These are phyloP conservation scores for Colletotrichum destructivum DNA, from an alignment of 2,329 filamentous ascomycete species.

Conservation along the genomic window DNA sequence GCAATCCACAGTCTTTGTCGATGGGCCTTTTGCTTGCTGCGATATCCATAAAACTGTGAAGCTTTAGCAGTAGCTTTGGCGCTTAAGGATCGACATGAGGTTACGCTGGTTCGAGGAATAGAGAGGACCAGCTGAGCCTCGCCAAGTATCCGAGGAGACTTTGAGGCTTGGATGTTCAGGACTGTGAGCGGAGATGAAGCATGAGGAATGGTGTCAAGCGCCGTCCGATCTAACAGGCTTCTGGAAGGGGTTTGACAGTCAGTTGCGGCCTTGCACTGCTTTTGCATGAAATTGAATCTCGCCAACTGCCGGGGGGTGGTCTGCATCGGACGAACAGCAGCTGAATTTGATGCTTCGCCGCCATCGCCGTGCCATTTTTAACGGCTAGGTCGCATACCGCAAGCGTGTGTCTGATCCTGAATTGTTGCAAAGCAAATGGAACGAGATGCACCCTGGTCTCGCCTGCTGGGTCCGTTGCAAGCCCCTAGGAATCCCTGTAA, in stretches of 20 bases:
- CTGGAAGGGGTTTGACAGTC: conserved; percentile 25
- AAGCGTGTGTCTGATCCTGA: not conserved
- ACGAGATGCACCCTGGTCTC: conserved; percentile 25
- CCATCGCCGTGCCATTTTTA: not conserved
- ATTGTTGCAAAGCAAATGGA: not conserved
- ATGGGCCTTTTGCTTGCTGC: conserved; percentile 5
- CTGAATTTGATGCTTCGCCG: not conserved
- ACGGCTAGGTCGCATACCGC: not conserved
- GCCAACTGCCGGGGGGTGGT: conserved; percentile 26
- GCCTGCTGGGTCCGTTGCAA: conserved; percentile 13
- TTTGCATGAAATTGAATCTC: conserved; percentile 36
- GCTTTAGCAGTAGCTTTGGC: not conserved
- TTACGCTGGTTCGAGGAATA: conserved; percentile 9
- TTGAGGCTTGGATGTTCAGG: conserved; percentile 30
- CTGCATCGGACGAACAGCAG: conserved; percentile 33
- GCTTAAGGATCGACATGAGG: conserved; percentile 35
- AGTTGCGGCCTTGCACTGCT: conserved; percentile 9
- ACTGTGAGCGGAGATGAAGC: conserved; percentile 23
- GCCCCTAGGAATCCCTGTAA: conserved; percentile 3
- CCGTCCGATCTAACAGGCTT: conserved; percentile 27
- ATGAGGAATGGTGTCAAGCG: not conserved
- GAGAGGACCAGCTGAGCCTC: not conserved
- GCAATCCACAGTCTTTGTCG: not conserved
- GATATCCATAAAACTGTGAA: not conserved
- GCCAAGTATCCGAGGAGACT: not conserved